Evolutionary conservation across 148 eudicot species (phyloP), one percentile per base, ranked within the genome.

Genomic region (Diospyros kaki): DNA sequence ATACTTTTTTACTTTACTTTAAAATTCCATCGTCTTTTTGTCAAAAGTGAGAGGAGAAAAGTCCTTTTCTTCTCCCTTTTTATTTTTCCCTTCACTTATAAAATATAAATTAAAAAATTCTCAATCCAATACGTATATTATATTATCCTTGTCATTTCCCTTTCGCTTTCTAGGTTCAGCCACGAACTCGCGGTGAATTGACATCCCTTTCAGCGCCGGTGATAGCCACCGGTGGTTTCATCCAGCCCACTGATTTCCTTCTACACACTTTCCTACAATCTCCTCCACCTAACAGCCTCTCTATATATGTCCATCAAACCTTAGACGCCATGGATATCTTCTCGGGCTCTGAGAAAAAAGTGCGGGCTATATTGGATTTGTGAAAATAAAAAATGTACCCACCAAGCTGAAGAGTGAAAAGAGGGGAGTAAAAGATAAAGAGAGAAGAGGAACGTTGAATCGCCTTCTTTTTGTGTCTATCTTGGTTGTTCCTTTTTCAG

Each of bases 181-280:
- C 6, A 28, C 0, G 15, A 71, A 71, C 58, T 64, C 74, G 64
- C 75, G 55, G 38, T 46, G 28, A 56, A 45, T 18, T 45, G 45
- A 61, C 64, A 40, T 28, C 45, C 68, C 61, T 64, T 52, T 74
- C 73, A 76, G 64, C 17, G 65, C 71, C 54, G 42, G 72, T 75
- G 65, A 58, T 17, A 41, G 48, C 12, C 51, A 4, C 5, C 52
- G 50, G 55, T 63, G 46, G 70, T 63, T 79, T 63, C 7, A 64
- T 69, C 14, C n/a, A 58, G 65, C n/a, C 75, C 71, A 74, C 82
- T 73, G 69, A 68, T 62, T 74, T 66, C 68, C 77, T 68, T 79
- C 77, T 73, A 73, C 68, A 59, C 73, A 44, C 68, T 3, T 67
- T 71, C 51, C 48, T 67, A 59, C 58, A n/a, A 75, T 75, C 13